Conservation (phyloP, 345 rosid species). For the Mangifera indica region DNA sequence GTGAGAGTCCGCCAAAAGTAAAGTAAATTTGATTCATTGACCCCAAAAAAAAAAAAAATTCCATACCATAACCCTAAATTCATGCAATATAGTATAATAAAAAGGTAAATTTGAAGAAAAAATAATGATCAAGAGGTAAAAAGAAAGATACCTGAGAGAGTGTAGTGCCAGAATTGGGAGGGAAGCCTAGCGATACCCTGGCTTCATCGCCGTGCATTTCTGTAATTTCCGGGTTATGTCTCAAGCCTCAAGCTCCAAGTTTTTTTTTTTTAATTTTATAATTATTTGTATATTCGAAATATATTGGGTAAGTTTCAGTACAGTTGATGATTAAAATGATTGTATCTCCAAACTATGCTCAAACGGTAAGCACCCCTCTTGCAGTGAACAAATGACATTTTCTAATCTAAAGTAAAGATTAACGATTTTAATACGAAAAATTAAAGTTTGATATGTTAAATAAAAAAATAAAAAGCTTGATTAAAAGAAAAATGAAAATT, state of each 20-base stretch:
- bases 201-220: slow-evolving; percentile 85
- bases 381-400: too few relatives aligned
- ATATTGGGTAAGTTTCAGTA: slow-evolving; percentile 2
- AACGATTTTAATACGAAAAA: too few relatives aligned
- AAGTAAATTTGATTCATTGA: slow-evolving; percentile 1
- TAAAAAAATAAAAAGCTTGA: too few relatives aligned
- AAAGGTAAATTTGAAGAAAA: not conserved
- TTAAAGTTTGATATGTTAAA: too few relatives aligned
- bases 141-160: slow-evolving; percentile 50
- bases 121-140: not conserved
- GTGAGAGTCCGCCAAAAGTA: not conserved
- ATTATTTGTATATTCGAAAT: not conserved
- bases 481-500: too few relatives aligned
- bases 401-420: too few relatives aligned
- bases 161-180: slow-evolving; percentile 61
- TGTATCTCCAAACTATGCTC: too few relatives aligned
- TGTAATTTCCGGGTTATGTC: not conserved
- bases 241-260: not conserved
- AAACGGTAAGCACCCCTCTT: too few relatives aligned
- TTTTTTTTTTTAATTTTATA: not conserved
- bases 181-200: slow-evolving; percentile 66
- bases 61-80: slow-evolving; percentile 14
- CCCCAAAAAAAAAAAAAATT: not conserved
- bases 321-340: too few relatives aligned
- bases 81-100: not conserved